These are phyloP conservation scores for Calvatia gigantea DNA, from an alignment of 768 basidiomycete species.

Conservation along the genomic window DNA sequence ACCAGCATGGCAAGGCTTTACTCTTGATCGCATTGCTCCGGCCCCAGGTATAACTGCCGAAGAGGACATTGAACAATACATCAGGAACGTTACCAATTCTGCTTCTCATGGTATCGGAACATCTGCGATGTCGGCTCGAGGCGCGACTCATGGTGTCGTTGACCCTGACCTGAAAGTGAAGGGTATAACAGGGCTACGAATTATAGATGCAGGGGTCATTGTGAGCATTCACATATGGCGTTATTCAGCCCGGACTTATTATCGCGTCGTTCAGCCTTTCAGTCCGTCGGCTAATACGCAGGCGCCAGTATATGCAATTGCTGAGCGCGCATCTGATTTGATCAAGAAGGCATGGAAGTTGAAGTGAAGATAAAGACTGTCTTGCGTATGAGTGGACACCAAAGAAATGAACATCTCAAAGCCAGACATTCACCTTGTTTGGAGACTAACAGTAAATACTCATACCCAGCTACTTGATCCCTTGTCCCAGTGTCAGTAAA, in stretches of 20 bases:
- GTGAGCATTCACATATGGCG: constrained; percentile 12
- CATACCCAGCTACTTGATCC: no score
- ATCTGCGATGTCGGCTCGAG: constrained; percentile 20
- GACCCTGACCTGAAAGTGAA: constrained; percentile 27
- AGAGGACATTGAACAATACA: constrained; percentile 14
- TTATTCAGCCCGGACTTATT: no score
- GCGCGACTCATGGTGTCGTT: constrained; percentile 22
- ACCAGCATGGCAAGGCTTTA: constrained; percentile 14
- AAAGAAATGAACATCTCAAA: no score
- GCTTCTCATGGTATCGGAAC: constrained; percentile 21
- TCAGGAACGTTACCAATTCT: constrained; percentile 9
- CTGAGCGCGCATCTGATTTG: constrained; percentile 7
- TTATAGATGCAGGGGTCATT: constrained; percentile 26
- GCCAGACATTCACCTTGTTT: no score
- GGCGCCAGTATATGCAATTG: constrained; percentile 7
- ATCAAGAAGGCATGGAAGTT: constrained; percentile 5
- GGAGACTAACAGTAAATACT: no score
- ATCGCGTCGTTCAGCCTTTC: background rate
- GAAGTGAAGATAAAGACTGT: no score
- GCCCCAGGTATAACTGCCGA: constrained; percentile 11
- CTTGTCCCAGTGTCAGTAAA: no score
- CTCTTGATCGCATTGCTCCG: constrained; percentile 9
- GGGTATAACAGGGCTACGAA: constrained; percentile 21
- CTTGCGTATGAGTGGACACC: no score
- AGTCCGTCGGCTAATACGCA: constrained; percentile 2